Evolutionary conservation across 306 rosid genomes (phyloP).

Genomic region (Acmispon strigosus): DNA sequence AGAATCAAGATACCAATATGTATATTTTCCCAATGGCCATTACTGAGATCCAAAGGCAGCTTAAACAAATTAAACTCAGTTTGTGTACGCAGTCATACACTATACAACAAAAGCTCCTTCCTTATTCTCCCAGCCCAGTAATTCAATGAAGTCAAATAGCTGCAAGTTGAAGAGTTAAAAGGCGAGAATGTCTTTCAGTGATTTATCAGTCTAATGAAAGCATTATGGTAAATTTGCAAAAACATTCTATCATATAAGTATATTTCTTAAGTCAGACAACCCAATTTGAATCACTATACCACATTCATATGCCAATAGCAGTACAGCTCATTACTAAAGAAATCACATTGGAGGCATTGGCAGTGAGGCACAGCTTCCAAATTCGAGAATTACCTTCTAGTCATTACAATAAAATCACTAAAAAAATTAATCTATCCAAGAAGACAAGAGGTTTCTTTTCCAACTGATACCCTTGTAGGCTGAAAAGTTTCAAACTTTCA

Average conservation of each 20-base stretch:
- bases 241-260: background rate
- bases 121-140: background rate
- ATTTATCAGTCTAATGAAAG: background rate
- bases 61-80: background rate
- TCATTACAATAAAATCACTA: background rate
- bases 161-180: background rate
- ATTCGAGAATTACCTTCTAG: background rate
- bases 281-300: background rate
- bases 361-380: background rate
- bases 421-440: background rate
- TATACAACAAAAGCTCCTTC: background rate
- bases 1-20: background rate
- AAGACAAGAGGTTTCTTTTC: background rate
- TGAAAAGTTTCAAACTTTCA: background rate
- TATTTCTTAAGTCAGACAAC: background rate
- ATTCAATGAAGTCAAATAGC: conserved; percentile 1
- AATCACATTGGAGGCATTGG: background rate
- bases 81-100: background rate
- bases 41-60: background rate
- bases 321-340: background rate
- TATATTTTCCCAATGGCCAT: background rate
- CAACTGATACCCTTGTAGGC: background rate
- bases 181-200: background rate
- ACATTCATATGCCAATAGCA: background rate
- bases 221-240: background rate